A percentile compares a stretch with the other conserved stretches of the same genome.
Evolutionary conservation across 306 rosid species (phyloP).

Genomic region (Ormosia semicastrata): DNA sequence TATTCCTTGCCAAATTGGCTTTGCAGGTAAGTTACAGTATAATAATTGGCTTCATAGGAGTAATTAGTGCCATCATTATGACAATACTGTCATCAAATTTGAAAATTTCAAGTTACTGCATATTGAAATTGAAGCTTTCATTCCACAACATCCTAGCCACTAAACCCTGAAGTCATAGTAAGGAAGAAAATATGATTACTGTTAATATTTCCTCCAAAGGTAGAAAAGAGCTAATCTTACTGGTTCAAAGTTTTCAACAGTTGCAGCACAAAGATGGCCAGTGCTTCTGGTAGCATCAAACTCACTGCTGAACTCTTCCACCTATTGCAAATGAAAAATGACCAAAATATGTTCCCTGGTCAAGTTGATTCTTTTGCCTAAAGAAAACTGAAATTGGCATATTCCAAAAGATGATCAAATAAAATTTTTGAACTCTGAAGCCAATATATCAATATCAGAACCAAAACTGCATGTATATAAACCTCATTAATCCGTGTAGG

Average conservation of each 20-base stretch:
- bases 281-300: slow-evolving; percentile 91
- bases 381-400: not conserved
- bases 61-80: not conserved
- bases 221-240: slow-evolving; percentile 43
- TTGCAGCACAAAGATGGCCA: slow-evolving; percentile 82
- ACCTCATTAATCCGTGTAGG: slow-evolving; percentile 86
- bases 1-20: slow-evolving; percentile 5
- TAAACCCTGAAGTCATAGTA: slow-evolving; percentile 5
- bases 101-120: slow-evolving; percentile 13
- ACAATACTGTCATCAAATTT: slow-evolving; percentile 8
- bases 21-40: not conserved
- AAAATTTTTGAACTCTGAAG: not conserved
- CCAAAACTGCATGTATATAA: slow-evolving; percentile 1
- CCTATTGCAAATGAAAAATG: slow-evolving; percentile 47
- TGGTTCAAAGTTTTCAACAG: slow-evolving; percentile 72
- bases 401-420: slow-evolving; percentile 11
- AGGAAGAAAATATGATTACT: not conserved
- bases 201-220: not conserved
- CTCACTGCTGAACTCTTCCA: slow-evolving; percentile 52
- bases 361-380: not conserved
- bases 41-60: not conserved
- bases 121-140: slow-evolving; percentile 5
- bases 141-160: not conserved
- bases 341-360: slow-evolving; percentile 6
- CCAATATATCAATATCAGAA: slow-evolving; percentile 3